A percentile compares a stretch with the other conserved stretches of the same genome.
Evolutionary conservation across 1,139 yeast genomes (phyloP).

Genomic region (Pichia sp.): DNA sequence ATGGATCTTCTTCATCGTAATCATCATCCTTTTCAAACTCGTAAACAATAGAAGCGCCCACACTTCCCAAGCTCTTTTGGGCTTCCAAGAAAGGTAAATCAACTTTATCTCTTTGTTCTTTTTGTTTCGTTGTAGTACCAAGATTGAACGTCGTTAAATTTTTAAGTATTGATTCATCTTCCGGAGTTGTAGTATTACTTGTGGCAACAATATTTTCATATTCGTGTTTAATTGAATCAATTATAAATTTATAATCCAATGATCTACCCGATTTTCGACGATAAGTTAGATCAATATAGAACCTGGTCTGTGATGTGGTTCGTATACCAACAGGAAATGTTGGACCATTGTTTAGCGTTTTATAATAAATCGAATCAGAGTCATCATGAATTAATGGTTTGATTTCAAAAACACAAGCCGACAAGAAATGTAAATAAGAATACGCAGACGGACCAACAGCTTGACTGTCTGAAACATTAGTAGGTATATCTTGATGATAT

Average conservation of each 20-base stretch:
- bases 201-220: constrained; percentile 30
- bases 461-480: constrained; percentile 12
- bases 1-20: constrained; percentile 96
- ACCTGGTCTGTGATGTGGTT: constrained; percentile 36
- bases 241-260: constrained; percentile 45
- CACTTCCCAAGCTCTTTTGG: constrained; percentile 62
- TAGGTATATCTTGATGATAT: constrained; percentile 49
- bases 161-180: constrained; percentile 43
- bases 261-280: constrained; percentile 84
- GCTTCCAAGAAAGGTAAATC: constrained; percentile 88
- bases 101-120: constrained; percentile 71
- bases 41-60: constrained; percentile 85
- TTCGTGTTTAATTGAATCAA: constrained; percentile 50
- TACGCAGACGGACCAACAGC: constrained; percentile 19
- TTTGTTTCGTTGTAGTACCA: constrained; percentile 67
- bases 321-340: constrained; percentile 42
- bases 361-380: constrained; percentile 38
- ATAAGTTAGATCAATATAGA: constrained; percentile 50
- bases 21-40: constrained; percentile 74
- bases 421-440: constrained; percentile 47
- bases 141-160: constrained; percentile 84
- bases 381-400: constrained; percentile 39
- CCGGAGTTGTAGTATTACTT: constrained; percentile 32
- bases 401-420: constrained; percentile 63
- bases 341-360: constrained; percentile 27